Conservation (phyloP, 2,329 filamentous ascomycete species). For the Fusarium redolens region DNA sequence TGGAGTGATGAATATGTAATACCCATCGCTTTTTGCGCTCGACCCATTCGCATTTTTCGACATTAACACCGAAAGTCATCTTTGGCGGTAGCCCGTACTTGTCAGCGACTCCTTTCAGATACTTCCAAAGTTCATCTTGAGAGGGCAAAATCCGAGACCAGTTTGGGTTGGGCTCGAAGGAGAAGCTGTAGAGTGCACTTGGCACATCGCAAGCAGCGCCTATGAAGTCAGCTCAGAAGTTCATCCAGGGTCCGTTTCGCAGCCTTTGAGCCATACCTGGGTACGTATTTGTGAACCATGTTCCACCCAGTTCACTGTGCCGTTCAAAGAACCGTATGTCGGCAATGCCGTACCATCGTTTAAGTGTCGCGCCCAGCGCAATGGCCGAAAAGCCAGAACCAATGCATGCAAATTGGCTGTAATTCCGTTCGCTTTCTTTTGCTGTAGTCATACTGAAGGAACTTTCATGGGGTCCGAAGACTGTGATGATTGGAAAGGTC, state of each 20-base stretch:
- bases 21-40: background rate
- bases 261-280: background rate
- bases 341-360: background rate
- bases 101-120: background rate
- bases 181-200: background rate
- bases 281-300: background rate
- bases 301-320: background rate
- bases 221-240: background rate
- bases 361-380: background rate
- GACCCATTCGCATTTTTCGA: background rate
- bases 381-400: background rate
- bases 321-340: background rate
- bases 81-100: background rate
- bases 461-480: background rate
- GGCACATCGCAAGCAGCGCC: background rate
- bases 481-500: background rate
- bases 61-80: background rate
- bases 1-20: background rate
- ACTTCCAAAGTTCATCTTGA: background rate
- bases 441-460: background rate
- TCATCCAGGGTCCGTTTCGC: background rate
- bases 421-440: background rate
- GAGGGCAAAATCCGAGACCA: background rate
- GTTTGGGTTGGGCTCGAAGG: background rate
- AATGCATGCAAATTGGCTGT: background rate